phyloP scores from a whole-genome alignment of 2,329 filamentous ascomycete species.

The Macroventuria anomochaeta region DNA sequence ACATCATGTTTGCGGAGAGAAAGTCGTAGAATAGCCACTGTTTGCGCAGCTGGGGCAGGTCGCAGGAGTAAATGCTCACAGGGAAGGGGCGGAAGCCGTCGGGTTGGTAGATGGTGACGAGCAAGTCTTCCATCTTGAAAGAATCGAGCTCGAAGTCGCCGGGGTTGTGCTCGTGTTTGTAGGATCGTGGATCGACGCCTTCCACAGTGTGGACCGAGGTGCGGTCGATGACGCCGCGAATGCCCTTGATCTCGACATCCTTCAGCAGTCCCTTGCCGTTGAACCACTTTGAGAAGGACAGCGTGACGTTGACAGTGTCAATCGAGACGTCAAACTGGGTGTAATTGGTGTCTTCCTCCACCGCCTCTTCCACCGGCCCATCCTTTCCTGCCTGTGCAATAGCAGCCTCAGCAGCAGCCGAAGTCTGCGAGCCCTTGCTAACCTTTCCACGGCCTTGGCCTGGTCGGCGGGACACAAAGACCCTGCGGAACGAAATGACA shows the following conservation, averaged over 20 bases:
- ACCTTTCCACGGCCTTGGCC: constrained; percentile 83
- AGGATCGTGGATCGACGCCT: constrained; percentile 81
- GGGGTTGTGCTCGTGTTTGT: constrained; percentile 83
- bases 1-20: constrained; percentile 92
- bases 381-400: constrained; percentile 59
- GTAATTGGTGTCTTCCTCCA: constrained; percentile 90
- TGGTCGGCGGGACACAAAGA: constrained; percentile 90
- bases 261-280: constrained; percentile 91
- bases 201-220: constrained; percentile 78
- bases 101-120: constrained; percentile 91
- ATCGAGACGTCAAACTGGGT: constrained; percentile 97
- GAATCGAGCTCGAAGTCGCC: constrained; percentile 97
- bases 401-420: constrained; percentile 82
- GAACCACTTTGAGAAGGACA: constrained; percentile 99
- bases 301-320: constrained; percentile 91
- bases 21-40: constrained; percentile 99
- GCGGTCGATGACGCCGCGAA: constrained; percentile 89
- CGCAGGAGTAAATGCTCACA: constrained; percentile 94
- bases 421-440: constrained; percentile 86
- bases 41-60: constrained; percentile 89
- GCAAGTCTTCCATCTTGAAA: constrained; percentile 93
- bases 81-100: constrained; percentile 91
- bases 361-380: constrained; percentile 24
- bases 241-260: constrained; percentile 92
- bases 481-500: constrained; percentile 95